Base-by-base conservation (phyloP, 2,329 filamentous ascomycete species). In the Phoma herbarum region DNA sequence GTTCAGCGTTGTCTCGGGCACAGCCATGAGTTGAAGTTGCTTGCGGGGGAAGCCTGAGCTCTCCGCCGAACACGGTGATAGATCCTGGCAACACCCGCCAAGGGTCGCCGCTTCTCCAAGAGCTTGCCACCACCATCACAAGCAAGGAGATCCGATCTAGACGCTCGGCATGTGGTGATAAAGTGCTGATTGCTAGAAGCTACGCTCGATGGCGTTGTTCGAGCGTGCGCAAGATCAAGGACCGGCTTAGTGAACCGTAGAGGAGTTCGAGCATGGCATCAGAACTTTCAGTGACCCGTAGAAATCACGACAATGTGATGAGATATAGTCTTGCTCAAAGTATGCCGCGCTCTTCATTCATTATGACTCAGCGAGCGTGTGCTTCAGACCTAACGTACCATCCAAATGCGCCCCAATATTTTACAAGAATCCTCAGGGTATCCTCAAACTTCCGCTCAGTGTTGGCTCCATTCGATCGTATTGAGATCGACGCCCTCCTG, bases 381-480 rank as follows among this genome's bases (percentile, higher is more conserved):
- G 50, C 53, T 48, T 52, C 50, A 44, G 63, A 28, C 37, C 37
- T 63, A 52, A 58, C 43, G 52, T 56, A 56, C 22, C 41, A 55
- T 52, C 37, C 46, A 28, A 53, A 50, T 42, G 46, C 61, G 37
- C 53, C 35, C 57, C 54, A 25, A 48, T 74, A 69, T 55, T 66
- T 29, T 75, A 73, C 72, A 72, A 49, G 45, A 55, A 43, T 28
- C 42, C 22, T 28, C 52, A 51, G 42, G 49, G 62, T 60, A 60
- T 59, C 65, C 44, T 60, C 45, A 57, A 26, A 31, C 37, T 18
- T 22, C 22, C 44, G 11, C 62, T 85, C 83, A 98, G 79, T 99
- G 95, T 82, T 97, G 93, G 76, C 91, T 96, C 95, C 95, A 99
- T 80, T 99, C 90, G 72, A 99, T 99, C 42, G 92, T 97, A 79